Evolutionary conservation across 352 stramenopile species (phyloP), one percentile per base, ranked within the genome.

Genomic region (Phytophthora foliorum): DNA sequence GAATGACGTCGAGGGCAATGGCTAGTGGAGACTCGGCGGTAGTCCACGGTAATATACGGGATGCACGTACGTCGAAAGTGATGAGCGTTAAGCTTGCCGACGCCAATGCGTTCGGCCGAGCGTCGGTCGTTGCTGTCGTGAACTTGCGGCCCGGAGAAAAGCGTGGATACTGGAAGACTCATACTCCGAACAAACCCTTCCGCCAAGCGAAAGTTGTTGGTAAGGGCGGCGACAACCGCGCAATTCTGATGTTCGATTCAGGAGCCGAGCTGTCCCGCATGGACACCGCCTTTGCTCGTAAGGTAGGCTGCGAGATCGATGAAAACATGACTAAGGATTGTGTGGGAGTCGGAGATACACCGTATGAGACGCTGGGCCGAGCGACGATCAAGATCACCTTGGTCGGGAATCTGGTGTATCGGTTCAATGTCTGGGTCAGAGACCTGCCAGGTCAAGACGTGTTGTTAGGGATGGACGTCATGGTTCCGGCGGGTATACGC

Each of bases 171-270:
- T 29, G 25, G 25, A 29, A 29, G 25, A 29, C 25, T 5, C 25
- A 29, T 5, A 29, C 25, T 29, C 25, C 5, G 5, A 5, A 29
- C 25, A 29, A 29, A 5, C 5, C 25, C 5, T 29, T 29, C 5
- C 25, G 31, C 8, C 31, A 38, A 38, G 31, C 31, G 8, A 38
- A 38, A 32, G 52, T 66, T 3, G 2, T 0, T 1, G 56, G 64
- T 0, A 52, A 54, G 14, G 9, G 72, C 0, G 39, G 75, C 42
- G 54, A 75, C 53, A 8, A 9, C 7, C 31, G 48, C 13, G 61
- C 65, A 2, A 27, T 38, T 16, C 7, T 78, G 14, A 34, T 78
- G n/a, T 32, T 75, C 36, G 71, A 78, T 42, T 68, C 71, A n/a
- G 61, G 51, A 44, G 61, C 61, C 52, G 61, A 63, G 34, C 34